Percentiles rank a stretch among this genome's conserved stretches.
Conservation (phyloP, 2,329 filamentous ascomycete species). For the Fusarium dimerum region DNA sequence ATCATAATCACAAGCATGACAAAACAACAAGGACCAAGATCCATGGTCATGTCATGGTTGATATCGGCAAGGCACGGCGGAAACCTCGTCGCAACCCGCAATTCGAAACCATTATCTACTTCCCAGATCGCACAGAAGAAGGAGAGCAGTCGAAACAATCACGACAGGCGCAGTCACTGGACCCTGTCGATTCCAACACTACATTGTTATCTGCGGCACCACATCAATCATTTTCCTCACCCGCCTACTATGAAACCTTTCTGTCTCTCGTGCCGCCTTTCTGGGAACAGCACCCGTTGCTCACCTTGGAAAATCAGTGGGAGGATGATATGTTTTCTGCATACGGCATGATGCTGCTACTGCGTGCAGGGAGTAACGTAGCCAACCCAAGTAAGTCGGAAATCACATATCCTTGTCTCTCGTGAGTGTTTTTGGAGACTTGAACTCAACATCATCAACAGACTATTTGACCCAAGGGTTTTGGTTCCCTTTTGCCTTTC, state of each 20-base stretch:
- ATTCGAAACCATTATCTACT: conserved; percentile 1
- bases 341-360: too few species aligned
- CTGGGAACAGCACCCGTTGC: too few species aligned
- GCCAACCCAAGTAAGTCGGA: background rate
- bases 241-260: too few species aligned
- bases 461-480: conserved; percentile 1
- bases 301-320: too few species aligned
- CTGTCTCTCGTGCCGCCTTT: too few species aligned
- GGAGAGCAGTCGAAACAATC: background rate
- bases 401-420: background rate
- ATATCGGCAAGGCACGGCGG: conserved; percentile 5
- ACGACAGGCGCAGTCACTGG: background rate
- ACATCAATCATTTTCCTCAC: too few species aligned
- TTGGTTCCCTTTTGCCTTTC: conserved; percentile 11
- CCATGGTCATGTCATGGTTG: conserved; percentile 7
- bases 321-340: too few species aligned
- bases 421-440: background rate
- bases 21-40: background rate
- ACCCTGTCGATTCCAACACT: too few species aligned
- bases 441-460: background rate
- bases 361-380: too few species aligned
- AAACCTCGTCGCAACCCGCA: background rate
- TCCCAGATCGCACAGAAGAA: background rate
- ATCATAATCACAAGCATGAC: background rate
- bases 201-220: too few species aligned